Percentiles rank a stretch among this genome's conserved stretches.
Conservation (phyloP, 2,329 filamentous ascomycete genomes). For the Colletotrichum sp. region DNA sequence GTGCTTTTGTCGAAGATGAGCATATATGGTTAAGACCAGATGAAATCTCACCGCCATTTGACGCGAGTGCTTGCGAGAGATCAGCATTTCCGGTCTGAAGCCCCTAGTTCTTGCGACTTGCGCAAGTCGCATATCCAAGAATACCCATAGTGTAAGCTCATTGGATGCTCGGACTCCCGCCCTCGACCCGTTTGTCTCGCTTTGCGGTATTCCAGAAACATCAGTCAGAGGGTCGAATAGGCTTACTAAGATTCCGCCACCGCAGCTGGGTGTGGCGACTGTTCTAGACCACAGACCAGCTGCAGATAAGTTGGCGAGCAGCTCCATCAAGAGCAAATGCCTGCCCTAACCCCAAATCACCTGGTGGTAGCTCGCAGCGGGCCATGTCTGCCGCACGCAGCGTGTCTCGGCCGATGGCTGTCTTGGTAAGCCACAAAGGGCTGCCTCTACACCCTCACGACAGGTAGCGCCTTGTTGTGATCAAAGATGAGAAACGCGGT, state of each 20-base stretch:
- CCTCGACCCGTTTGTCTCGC: neutral
- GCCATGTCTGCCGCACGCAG: neutral
- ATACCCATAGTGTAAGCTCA: neutral
- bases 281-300: neutral
- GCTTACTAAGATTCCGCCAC: neutral
- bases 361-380: neutral
- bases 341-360: conserved; percentile 5
- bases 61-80: neutral
- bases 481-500: neutral
- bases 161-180: neutral
- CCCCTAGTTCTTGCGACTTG: neutral
- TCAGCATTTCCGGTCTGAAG: neutral
- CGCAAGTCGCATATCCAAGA: neutral
- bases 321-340: neutral
- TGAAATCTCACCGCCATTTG: conserved; percentile 15
- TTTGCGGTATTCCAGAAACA: neutral
- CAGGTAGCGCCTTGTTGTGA: neutral
- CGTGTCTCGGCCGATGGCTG: neutral
- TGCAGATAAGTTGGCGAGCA: neutral
- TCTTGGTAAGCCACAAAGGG: neutral
- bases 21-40: neutral
- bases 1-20: neutral
- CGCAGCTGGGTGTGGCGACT: neutral
- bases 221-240: neutral
- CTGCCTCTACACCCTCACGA: neutral